Evolutionary conservation across 2,329 filamentous ascomycete species (phyloP).

Genomic region (Kalmusia sp.): DNA sequence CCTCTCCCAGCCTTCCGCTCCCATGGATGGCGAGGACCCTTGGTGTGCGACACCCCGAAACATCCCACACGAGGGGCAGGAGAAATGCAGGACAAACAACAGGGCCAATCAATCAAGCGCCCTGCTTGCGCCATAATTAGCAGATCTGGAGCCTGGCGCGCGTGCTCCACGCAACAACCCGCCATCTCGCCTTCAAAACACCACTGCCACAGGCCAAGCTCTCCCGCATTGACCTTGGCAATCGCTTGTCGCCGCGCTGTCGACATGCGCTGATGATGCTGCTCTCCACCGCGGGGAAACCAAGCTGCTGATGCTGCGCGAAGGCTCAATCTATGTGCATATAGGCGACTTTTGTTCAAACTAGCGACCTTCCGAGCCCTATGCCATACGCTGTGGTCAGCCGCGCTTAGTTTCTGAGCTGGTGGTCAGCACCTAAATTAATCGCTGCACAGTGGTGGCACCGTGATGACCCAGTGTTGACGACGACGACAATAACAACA

Average conservation of each 20-base stretch:
- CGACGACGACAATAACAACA: no score
- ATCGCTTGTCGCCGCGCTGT: constrained; percentile 23
- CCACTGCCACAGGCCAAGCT: constrained; percentile 30
- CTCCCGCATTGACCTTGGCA: constrained; percentile 32
- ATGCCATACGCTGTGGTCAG: background rate
- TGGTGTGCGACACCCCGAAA: constrained; percentile 9
- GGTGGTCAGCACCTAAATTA: constrained; percentile 29
- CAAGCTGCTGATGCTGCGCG: constrained; percentile 10
- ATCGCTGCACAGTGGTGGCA: constrained; percentile 17
- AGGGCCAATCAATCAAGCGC: constrained; percentile 12
- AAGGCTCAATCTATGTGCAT: constrained; percentile 3
- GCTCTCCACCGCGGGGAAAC: constrained; percentile 15
- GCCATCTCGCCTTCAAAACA: constrained; percentile 23
- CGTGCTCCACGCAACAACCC: background rate
- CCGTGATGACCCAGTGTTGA: constrained; percentile 4
- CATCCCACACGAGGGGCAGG: constrained; percentile 6
- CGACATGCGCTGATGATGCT: constrained; percentile 31
- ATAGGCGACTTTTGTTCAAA: constrained; percentile 8
- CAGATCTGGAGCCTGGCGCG: constrained; percentile 1
- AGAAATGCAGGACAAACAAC: background rate
- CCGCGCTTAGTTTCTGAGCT: constrained; percentile 30
- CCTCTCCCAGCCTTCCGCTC: constrained; percentile 14
- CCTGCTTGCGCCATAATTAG: constrained; percentile 19
- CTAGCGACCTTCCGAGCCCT: background rate
- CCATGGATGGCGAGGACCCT: constrained; percentile 1